Percentiles rank a stretch among this genome's conserved stretches.
These are phyloP conservation scores for Phytophthora aleatoria DNA, from an alignment of 352 stramenopile species.

Conservation along the genomic window DNA sequence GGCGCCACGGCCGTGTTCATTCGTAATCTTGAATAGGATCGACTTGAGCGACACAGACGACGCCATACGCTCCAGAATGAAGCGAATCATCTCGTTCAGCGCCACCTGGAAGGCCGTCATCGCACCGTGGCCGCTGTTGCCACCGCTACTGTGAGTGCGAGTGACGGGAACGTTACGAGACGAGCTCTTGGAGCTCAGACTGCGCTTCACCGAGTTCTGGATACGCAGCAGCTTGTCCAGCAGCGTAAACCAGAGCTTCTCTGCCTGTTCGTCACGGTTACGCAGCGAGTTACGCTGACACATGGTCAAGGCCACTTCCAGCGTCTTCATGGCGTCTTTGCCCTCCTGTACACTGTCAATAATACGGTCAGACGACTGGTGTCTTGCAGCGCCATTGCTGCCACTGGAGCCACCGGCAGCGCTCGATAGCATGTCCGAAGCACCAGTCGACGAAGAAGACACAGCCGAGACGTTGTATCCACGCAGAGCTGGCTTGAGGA, in stretches of 20 bases:
- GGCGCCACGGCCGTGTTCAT: conserved; percentile 91
- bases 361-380: conserved; percentile 79
- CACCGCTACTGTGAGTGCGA: conserved; percentile 42
- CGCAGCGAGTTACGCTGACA: conserved; percentile 93
- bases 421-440: conserved; percentile 42
- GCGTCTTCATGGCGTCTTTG: conserved; percentile 86
- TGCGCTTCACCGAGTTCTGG: conserved; percentile 91
- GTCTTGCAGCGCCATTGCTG: conserved; percentile 26
- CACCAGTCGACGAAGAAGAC: conserved; percentile 35
- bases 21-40: conserved; percentile 96
- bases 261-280: conserved; percentile 88
- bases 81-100: conserved; percentile 92
- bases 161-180: conserved; percentile 52
- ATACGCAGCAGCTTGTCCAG: conserved; percentile 93
- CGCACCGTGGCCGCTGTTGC: conserved; percentile 63
- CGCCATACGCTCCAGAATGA: conserved; percentile 95
- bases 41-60: conserved; percentile 93
- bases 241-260: conserved; percentile 95
- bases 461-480: conserved; percentile 64
- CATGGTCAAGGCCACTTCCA: conserved; percentile 92
- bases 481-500: conserved; percentile 85
- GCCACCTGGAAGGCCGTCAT: conserved; percentile 90
- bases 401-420: conserved; percentile 17
- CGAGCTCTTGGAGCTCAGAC: conserved; percentile 77
- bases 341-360: conserved; percentile 83